phyloP scores from a whole-genome alignment of 1,139 yeast species.

The Protomyces inundatus region DNA sequence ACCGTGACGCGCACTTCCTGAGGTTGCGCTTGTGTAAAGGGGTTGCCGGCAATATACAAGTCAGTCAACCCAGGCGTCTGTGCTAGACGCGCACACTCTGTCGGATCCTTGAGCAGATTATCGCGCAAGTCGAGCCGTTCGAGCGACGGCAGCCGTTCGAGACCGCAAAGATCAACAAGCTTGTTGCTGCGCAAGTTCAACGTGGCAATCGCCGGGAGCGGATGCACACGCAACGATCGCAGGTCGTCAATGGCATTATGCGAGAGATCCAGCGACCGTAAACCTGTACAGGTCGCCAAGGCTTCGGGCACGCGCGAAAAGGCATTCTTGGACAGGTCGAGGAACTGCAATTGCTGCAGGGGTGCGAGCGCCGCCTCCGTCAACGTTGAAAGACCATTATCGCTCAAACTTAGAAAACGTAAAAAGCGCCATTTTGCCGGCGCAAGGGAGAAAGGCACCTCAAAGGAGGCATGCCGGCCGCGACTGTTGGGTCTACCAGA shows the following conservation, averaged over 20 bases:
- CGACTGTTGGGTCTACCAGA: background rate
- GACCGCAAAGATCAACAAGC: slow-evolving; percentile 46
- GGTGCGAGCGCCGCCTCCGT: slow-evolving; percentile 49
- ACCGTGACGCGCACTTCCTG: slow-evolving; percentile 35
- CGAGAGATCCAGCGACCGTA: slow-evolving; percentile 54
- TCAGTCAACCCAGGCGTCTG: slow-evolving; percentile 31
- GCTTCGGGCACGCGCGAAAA: slow-evolving; percentile 52
- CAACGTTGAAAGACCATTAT: slow-evolving; percentile 49
- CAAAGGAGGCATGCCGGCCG: slow-evolving; percentile 7
- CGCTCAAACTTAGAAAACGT: slow-evolving; percentile 55
- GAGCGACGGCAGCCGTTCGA: slow-evolving; percentile 46
- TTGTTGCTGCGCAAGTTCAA: slow-evolving; percentile 55
- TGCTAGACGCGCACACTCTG: slow-evolving; percentile 39
- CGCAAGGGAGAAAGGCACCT: slow-evolving; percentile 35
- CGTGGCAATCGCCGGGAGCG: slow-evolving; percentile 46
- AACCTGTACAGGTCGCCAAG: slow-evolving; percentile 46
- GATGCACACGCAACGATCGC: slow-evolving; percentile 32
- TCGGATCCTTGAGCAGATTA: slow-evolving; percentile 44
- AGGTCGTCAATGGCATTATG: slow-evolving; percentile 48
- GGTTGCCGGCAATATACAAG: slow-evolving; percentile 35
- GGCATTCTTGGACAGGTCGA: slow-evolving; percentile 54
- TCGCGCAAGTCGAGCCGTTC: slow-evolving; percentile 57
- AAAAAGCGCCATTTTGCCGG: slow-evolving; percentile 52
- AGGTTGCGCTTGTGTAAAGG: slow-evolving; percentile 32
- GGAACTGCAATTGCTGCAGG: slow-evolving; percentile 49